A percentile compares a stretch with the other conserved stretches of the same genome.
Conservation (phyloP, 106 monocot genomes). For the Apostasia ramifera region DNA sequence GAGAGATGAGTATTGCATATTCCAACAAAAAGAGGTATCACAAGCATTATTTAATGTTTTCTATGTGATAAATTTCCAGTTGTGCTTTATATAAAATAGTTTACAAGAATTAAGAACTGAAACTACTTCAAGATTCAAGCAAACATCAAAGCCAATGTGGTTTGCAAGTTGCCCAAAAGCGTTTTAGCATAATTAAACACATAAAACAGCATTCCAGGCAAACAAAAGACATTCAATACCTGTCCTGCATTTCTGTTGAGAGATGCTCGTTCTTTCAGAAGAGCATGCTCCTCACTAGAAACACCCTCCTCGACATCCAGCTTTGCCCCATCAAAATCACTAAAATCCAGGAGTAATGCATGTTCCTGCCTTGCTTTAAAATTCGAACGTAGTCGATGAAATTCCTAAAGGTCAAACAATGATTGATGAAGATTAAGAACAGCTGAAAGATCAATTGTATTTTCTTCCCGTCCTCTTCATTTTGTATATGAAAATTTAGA, state of each 20-base stretch:
- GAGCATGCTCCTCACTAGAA: constrained; percentile 45
- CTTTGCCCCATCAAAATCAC: constrained; percentile 75
- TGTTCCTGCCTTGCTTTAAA: constrained; percentile 81
- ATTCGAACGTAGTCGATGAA: constrained; percentile 60
- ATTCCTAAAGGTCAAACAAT: constrained; percentile 49
- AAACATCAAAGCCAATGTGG: not conserved
- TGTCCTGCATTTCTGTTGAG: constrained; percentile 62
- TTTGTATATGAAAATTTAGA: no score
- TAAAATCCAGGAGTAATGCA: constrained; percentile 82
- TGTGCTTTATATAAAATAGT: no score
- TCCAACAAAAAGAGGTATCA: no score
- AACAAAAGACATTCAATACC: constrained; percentile 25
- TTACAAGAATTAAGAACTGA: not conserved
- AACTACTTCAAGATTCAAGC: not conserved
- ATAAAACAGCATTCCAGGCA: not conserved
- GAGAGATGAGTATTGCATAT: no score
- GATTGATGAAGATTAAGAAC: not conserved
- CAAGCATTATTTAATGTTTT: no score
- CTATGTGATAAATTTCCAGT: no score
- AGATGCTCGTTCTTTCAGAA: constrained; percentile 77
- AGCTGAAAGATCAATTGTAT: no score
- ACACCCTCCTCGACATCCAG: constrained; percentile 68
- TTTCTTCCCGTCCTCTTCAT: no score
- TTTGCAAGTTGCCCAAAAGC: not conserved
- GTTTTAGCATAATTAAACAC: not conserved